Evolutionary conservation across 805 yeast genomes (phyloP), one percentile per base, ranked within the genome.

Genomic region (Saturnispora saitoi): DNA sequence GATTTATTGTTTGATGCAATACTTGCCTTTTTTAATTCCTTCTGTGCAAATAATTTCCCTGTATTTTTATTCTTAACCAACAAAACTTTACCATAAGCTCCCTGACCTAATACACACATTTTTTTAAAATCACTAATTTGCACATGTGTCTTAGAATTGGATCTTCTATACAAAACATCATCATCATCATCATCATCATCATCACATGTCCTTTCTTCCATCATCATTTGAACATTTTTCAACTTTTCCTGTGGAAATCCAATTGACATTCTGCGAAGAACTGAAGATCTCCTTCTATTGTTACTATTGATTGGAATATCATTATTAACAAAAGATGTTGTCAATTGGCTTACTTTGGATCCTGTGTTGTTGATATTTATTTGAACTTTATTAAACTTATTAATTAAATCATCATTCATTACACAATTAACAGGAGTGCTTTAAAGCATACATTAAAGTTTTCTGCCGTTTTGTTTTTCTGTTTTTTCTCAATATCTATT

Each of bases 31-130:
- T 80, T 80, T 55, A 87, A 69, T 58, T 87, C 95, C 59, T 87
- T 87, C 70, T 85, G 91, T 0, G 96, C 96, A 67, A 78, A 88
- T 7, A 87, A 66, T 54, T 75, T 72, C 0, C 81, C 80, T 0
- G 86, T 76, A 12, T 67, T 54, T 42, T 61, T 67, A 59, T 86
- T 86, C 37, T 79, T 76, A 1, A 86, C 95, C 15, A 87, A 67
- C 14, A 83, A 61, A 3, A 87, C 96, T 61, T 84, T 86, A 3
- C 96, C 95, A 56, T 86, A 87, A 0, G 95, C 90, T 6, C 96
- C 96, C 48, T 81, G 76, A 0, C 96, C 96, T 8, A 87, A 68
- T 0, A 86, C 88, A 57, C 78, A 81, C 4, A 88, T 61, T 2
- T 83, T 83, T 54, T 72, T 78, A 58, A 87, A 87, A 59, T 87